A percentile compares a stretch with the other conserved stretches of the same genome.
phyloP scores from a whole-genome alignment of 805 yeast species.

The Yarrowia sp. region DNA sequence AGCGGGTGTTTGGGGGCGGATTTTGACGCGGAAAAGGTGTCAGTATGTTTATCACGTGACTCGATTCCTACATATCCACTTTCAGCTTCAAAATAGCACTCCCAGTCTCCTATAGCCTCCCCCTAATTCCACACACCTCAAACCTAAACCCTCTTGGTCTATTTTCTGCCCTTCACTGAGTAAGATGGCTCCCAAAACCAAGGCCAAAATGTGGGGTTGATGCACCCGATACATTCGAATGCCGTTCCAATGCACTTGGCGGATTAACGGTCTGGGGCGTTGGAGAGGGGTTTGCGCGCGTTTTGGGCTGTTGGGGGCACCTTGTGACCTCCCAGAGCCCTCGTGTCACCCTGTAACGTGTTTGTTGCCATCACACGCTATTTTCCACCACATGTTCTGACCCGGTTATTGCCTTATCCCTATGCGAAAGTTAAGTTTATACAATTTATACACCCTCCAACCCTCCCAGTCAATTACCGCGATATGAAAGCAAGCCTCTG shows the following conservation, averaged over 20 bases:
- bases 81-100: neutral
- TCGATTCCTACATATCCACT: neutral
- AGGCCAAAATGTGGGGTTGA: constrained; percentile 17
- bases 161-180: constrained; percentile 15
- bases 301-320: too few relatives aligned
- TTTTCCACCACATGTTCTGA: constrained; percentile 8
- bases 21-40: neutral
- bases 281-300: neutral
- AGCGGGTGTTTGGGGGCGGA: neutral
- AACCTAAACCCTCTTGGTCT: neutral
- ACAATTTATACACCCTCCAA: neutral
- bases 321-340: too few relatives aligned
- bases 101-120: neutral
- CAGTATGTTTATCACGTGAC: neutral
- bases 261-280: neutral
- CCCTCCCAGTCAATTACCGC: neutral
- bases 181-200: constrained; percentile 5
- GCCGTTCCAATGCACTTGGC: constrained; percentile 7
- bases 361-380: neutral
- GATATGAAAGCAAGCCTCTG: neutral
- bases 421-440: constrained; percentile 1
- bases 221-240: neutral
- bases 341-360: neutral
- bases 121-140: neutral
- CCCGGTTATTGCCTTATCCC: constrained; percentile 4